Evolutionary conservation across 208 protist species (phyloP).

Genomic region (Wallacemonas sp.): DNA sequence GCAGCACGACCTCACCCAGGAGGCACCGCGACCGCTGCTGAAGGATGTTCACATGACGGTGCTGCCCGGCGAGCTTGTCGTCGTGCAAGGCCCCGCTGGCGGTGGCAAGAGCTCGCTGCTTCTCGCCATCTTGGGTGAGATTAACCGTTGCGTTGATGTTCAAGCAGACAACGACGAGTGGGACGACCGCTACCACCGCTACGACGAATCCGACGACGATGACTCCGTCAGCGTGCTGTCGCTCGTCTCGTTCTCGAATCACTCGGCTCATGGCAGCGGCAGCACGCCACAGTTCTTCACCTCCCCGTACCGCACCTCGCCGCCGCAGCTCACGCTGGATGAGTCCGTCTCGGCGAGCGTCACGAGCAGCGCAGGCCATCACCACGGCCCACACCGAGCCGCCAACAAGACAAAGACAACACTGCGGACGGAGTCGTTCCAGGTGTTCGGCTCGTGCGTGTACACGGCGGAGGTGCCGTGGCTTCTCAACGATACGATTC

Average conservation of each 20-base stretch:
- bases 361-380: background rate
- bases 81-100: slow-evolving; percentile 84
- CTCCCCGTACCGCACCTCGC: slow-evolving; percentile 2
- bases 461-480: slow-evolving; percentile 86
- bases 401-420: slow-evolving; percentile 15
- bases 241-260: slow-evolving; percentile 20
- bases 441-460: slow-evolving; percentile 61
- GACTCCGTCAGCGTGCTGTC: slow-evolving; percentile 29
- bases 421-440: slow-evolving; percentile 41
- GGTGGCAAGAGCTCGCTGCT: slow-evolving; percentile 77
- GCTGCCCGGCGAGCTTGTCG: slow-evolving; percentile 60
- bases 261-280: background rate
- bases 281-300: slow-evolving; percentile 17
- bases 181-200: background rate
- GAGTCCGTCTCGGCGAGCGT: background rate
- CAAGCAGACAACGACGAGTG: slow-evolving; percentile 4
- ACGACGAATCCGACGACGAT: slow-evolving; percentile 9
- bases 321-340: background rate
- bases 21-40: slow-evolving; percentile 38
- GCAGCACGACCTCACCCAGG: slow-evolving; percentile 63
- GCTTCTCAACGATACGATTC: slow-evolving; percentile 91
- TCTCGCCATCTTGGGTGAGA: slow-evolving; percentile 76
- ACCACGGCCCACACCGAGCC: slow-evolving; percentile 14
- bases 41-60: slow-evolving; percentile 57
- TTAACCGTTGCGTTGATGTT: slow-evolving; percentile 46